These are phyloP conservation scores for Sideroxylon spinosum DNA, from an alignment of 179 eudicot genomes.

Conservation along the genomic window DNA sequence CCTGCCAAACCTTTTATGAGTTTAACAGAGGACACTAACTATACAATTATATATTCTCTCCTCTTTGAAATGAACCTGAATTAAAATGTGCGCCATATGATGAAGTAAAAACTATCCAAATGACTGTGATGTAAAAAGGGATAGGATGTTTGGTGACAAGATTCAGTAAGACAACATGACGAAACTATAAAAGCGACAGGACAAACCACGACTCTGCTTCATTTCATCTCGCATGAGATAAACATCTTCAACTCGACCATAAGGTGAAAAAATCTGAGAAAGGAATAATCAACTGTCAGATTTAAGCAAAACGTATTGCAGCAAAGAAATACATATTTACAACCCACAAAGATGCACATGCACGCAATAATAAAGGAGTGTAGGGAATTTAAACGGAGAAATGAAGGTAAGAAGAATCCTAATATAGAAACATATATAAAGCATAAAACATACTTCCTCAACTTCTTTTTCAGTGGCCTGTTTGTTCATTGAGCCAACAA, in stretches of 20 bases:
- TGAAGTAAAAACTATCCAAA: neutral
- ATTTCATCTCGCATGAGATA: slow-evolving; percentile 97
- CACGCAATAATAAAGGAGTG: neutral
- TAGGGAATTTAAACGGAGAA: neutral
- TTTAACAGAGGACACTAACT: neutral
- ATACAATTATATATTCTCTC: neutral
- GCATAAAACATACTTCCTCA: slow-evolving; percentile 62
- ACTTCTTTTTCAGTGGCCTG: slow-evolving; percentile 89
- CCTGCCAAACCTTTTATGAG: neutral
- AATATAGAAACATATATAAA: neutral
- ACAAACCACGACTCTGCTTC: slow-evolving; percentile 93
- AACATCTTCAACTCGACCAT: slow-evolving; percentile 90
- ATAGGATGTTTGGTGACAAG: neutral
- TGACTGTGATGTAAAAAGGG: neutral
- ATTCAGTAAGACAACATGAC: neutral
- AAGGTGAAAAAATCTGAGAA: slow-evolving; percentile 74
- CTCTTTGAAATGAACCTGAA: neutral
- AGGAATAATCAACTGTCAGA: neutral
- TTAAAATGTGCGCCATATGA: neutral
- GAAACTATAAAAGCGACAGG: neutral
- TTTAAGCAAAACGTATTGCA: neutral
- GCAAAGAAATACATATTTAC: neutral
- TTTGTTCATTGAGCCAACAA: slow-evolving; percentile 84
- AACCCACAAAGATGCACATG: neutral
- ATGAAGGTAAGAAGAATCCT: neutral